Evolutionary conservation across 2,329 filamentous ascomycete genomes (phyloP), one percentile per base, ranked within the genome.

Genomic region (Cladosporium sp.): DNA sequence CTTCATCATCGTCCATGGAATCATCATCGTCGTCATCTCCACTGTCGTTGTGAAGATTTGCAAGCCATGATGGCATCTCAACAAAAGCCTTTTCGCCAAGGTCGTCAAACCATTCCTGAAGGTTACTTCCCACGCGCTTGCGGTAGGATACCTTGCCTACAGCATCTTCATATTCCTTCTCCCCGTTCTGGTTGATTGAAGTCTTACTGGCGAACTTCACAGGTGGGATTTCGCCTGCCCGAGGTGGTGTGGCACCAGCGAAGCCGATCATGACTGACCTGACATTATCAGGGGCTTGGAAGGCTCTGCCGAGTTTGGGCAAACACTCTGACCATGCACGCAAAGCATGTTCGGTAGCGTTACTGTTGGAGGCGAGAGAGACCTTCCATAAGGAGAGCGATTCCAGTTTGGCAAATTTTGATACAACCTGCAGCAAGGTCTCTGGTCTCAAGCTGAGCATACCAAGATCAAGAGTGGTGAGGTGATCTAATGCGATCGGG

Each of bases 301-400:
- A 49, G 2, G 54, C 20, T 39, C 38, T 28, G 2, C 30, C 54
- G 1, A 56, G 34, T 9, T 19, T 8, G 9, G 42, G 34, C 34
- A 56, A 14, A 15, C 9, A 49, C n/a, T 15, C 5, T 25, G 20
- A 12, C 42, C 54, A 56, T 9, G 34, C 25, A n/a, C 12, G 20
- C 17, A 8, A 25, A 19, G 8, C 9, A 11, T 42, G 15, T 1
- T 7, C 20, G 17, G 3, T 7, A 12, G 8, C 22, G 34, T 19
- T 14, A 8, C n/a, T 8, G 3, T 3, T 2, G 25, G 9, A 19
- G 30, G 12, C 6, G 12, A 59, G 51, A 2, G 2, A 9, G 3
- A 52, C 30, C n/a, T 57, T 60, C 42, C 42, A 57, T 3, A 60
- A 17, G 2, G 43, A 56, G 5, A 60, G 52, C 11, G 37, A 34